Base-by-base conservation (phyloP, 176 grass and related monocot species). In the Paspalum notatum region DNA sequence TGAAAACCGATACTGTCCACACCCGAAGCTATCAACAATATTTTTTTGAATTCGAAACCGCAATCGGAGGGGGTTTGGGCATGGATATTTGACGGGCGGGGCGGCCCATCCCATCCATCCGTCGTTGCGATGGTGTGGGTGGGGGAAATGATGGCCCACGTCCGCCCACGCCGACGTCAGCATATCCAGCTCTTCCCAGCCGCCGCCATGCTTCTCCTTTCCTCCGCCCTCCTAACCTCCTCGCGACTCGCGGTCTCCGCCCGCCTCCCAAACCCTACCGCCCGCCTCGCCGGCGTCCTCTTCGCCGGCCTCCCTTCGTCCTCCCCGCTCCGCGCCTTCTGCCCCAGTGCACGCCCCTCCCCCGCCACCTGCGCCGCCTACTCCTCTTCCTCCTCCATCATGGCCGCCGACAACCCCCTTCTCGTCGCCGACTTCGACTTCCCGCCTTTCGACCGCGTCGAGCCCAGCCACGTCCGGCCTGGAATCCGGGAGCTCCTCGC, bases 391-490 rank as follows among this genome's bases (percentile, higher is more conserved):
- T 25, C 75, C 49, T 38, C 70, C 27, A 24, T 14, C 11, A 37
- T 15, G 25, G 32, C 72, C 26, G 62, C 74, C 50, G 81, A 75
- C 59, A 98, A 98, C 68, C 95, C 86, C 1, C 84, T 94, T 60
- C 80, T 94, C 52, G 65, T 90, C 46, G 72, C 72, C 48, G 88
- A 98, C 65, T 94, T 89, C 74, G 78, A 79, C 9, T 94, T 94
- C 83, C 95, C 95, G 6, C 90, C 92, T 9, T 98, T 98, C 86
- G 88, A 94, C 50, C 50, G 66, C 58, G 90, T 98, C 16, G 84
- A 98, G 38, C 67, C 95, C 5, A 47, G 63, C 7, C 92, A 98
- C 87, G 95, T 98, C 65, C 90, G 81, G 2, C 95, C 90, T 8
- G 95, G 80, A 48, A 87, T 98, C 81, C 90, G 85, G 72, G 84